Conservation (phyloP, 257 asterid species). For the Ajuga chamaepitys region DNA sequence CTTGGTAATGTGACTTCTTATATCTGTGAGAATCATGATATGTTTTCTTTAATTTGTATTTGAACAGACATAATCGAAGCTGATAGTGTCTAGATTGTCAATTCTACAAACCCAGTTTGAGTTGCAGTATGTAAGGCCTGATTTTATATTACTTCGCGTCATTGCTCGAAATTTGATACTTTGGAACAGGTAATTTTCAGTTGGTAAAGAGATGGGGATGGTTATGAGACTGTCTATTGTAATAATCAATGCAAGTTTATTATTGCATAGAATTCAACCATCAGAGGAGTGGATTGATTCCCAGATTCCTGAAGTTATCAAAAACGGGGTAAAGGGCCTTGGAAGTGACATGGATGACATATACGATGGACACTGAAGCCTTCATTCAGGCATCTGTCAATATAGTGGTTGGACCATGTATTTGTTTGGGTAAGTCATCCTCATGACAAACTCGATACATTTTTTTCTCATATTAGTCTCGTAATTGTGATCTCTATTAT, state of each 20-base stretch:
- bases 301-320: constrained; percentile 76
- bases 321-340: constrained; percentile 47
- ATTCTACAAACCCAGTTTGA: constrained; percentile 85
- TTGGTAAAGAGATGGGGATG: constrained; percentile 10
- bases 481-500: background rate
- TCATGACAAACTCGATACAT: background rate
- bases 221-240: background rate
- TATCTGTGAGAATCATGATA: constrained; percentile 4
- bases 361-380: constrained; percentile 67
- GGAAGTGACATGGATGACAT: constrained; percentile 58
- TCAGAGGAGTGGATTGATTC: constrained; percentile 89
- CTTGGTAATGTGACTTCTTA: background rate
- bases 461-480: background rate
- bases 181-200: constrained; percentile 80
- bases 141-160: constrained; percentile 84
- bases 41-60: constrained; percentile 9
- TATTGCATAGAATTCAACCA: constrained; percentile 54
- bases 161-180: constrained; percentile 82
- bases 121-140: constrained; percentile 91
- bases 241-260: constrained; percentile 11
- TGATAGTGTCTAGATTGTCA: constrained; percentile 68
- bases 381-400: constrained; percentile 84
- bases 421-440: constrained; percentile 65
- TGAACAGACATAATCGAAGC: constrained; percentile 78
- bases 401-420: constrained; percentile 81